Base-by-base conservation (phyloP, 139 green algal genomes). In the Astrephomene gubernaculifera region DNA sequence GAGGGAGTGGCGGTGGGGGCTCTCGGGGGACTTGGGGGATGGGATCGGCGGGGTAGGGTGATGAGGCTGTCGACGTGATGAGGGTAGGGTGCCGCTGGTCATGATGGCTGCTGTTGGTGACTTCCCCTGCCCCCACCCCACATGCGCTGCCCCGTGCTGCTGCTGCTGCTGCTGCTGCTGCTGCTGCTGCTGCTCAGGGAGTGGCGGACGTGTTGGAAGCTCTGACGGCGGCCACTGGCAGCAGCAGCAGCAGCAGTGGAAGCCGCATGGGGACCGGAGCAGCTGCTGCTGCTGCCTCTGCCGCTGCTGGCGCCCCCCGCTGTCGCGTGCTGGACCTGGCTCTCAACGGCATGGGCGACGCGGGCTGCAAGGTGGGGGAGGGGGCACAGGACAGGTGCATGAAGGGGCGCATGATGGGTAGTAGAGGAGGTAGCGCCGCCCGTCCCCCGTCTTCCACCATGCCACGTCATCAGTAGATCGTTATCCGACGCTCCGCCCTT, bases 281-380 rank as follows among this genome's bases (percentile, higher is more conserved):
- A 25, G 6, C 43, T 63, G 78, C 45, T 63, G 38, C 44, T 36
- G 38, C 24, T 38, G 53, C 24, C n/a, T 21, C 74, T 33, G 36
- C 21, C 17, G 36, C 31, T 45, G 52, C 22, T 45, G 3, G 14
- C 39, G 24, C 68, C 9, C 24, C 24, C 49, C 70, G 44, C 39
- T 53, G 83, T 39, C 38, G 53, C 22, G 71, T 84, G 4, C 76
- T 91, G 64, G 87, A 91, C 49, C 35, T 89, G 29, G 84, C 82
- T 10, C 61, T 91, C 24, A 91, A 91, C 71, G 1, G 2, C 19
- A 71, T 91, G 70, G 82, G 38, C 2, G 87, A 91, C 39, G 82
- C 74, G 29, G 87, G 87, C 7, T 82, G 71, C 49, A 85, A 87
- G 86, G 86, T 87, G 79, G 0, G 86, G 17, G 14, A 25, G 67